Percentiles rank a stretch among this genome's conserved stretches.
phyloP scores from a whole-genome alignment of 257 asterid species.

The Capsicum chinense region DNA sequence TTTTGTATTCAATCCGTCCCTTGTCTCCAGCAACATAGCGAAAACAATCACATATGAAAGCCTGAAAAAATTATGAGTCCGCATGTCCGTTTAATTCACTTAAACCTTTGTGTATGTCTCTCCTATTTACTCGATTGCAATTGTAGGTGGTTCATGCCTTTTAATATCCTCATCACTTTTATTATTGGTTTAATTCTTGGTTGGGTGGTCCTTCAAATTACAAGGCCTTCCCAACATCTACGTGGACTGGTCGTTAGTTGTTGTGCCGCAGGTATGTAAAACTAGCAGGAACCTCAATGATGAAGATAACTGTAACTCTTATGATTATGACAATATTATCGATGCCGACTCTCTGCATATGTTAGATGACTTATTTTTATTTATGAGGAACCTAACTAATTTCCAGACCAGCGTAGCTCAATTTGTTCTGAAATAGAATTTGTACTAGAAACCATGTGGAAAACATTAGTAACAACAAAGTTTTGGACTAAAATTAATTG shows the following conservation, averaged over 20 bases:
- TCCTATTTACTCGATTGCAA: constrained; percentile 20
- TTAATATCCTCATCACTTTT: constrained; percentile 77
- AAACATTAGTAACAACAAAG: neutral
- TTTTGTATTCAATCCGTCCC: constrained; percentile 76
- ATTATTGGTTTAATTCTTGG: constrained; percentile 81
- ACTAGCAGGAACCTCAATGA: neutral
- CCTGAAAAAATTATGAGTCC: constrained; percentile 71
- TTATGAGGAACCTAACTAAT: neutral
- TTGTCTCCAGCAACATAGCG: constrained; percentile 83
- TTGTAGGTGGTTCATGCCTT: constrained; percentile 95
- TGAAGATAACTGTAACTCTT: neutral
- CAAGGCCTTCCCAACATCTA: constrained; percentile 73
- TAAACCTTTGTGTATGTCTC: neutral
- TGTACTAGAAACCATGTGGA: neutral
- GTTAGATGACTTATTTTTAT: neutral
- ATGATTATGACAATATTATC: neutral
- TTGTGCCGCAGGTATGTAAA: constrained; percentile 78
- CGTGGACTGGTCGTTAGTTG: constrained; percentile 81
- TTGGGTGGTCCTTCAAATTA: constrained; percentile 66
- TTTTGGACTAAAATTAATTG: neutral
- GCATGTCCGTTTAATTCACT: constrained; percentile 18
- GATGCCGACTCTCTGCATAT: neutral
- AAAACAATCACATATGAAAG: constrained; percentile 72
- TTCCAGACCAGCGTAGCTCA: neutral
- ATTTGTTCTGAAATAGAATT: neutral